These are phyloP conservation scores for Closterium sp. DNA, from an alignment of 139 green algal species.

Conservation along the genomic window DNA sequence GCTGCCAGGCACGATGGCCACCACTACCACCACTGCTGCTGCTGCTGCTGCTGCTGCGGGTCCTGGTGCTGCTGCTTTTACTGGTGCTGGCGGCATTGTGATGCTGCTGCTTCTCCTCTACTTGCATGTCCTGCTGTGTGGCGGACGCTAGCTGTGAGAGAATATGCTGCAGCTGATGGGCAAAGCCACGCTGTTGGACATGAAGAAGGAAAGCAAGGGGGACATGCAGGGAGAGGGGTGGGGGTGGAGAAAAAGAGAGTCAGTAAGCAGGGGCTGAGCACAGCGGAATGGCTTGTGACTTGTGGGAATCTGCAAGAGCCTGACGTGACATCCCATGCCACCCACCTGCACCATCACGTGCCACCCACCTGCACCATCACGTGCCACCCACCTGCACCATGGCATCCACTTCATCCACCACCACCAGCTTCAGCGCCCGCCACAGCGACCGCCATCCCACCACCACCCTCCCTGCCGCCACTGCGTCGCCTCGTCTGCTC, in stretches of 20 bases:
- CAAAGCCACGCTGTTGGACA: background rate
- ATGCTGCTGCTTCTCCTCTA: background rate
- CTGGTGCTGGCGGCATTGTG: background rate
- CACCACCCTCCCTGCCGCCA: background rate
- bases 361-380: background rate
- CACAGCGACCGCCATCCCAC: background rate
- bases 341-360: background rate
- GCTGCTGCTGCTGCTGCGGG: background rate
- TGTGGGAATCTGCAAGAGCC: no score
- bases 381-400: conserved; percentile 25
- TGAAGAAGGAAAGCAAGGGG: no score
- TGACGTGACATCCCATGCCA: background rate
- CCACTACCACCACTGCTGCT: no score
- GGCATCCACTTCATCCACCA: conserved; percentile 27
- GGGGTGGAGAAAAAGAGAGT: no score
- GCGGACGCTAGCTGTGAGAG: background rate
- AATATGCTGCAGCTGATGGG: background rate
- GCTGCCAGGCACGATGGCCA: background rate
- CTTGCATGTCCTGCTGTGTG: background rate
- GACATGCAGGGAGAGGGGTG: no score
- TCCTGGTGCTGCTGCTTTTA: background rate
- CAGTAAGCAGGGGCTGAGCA: background rate
- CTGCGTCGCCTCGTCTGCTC: background rate
- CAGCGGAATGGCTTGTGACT: no score
- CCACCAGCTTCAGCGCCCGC: background rate